Percentiles rank a stretch among this genome's conserved stretches.
These are phyloP conservation scores for Triticum urartu DNA, from an alignment of 176 grass and related monocot genomes.

Conservation along the genomic window DNA sequence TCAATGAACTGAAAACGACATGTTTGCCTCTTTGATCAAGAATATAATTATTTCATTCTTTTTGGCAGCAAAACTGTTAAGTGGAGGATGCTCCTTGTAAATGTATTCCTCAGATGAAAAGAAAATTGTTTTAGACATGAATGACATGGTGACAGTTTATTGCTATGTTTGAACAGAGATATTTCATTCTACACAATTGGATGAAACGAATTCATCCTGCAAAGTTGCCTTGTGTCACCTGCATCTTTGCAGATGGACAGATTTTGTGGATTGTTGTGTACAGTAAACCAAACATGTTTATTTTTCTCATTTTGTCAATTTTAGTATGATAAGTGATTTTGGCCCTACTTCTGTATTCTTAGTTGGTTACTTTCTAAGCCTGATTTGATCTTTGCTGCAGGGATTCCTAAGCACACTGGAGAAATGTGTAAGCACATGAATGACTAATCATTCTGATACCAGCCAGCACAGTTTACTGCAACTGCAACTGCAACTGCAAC, in stretches of 20 bases:
- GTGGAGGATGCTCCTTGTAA: not conserved
- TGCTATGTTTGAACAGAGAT: conserved; percentile 16
- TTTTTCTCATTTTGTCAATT: not conserved
- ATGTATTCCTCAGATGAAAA: not conserved
- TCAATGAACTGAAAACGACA: conserved; percentile 28
- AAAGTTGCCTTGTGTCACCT: not conserved
- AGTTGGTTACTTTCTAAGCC: not conserved
- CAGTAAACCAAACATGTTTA: not conserved
- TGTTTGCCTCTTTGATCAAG: not conserved
- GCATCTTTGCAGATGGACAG: not conserved
- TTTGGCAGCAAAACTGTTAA: not conserved
- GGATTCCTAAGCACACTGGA: not conserved
- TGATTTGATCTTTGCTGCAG: not conserved
- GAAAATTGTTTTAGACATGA: not conserved
- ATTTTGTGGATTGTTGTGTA: not conserved
- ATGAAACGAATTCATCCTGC: not conserved
- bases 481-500: conserved; percentile 8
- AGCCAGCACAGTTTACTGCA: not conserved
- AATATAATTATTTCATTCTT: not conserved
- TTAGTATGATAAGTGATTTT: not conserved
- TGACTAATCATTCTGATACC: not conserved
- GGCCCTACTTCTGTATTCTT: not conserved
- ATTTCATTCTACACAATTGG: not conserved
- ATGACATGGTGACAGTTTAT: not conserved
- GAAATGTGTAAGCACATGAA: conserved; percentile 3